Percentiles rank a stretch among this genome's conserved stretches.
Evolutionary conservation across 2,329 filamentous ascomycete genomes (phyloP).

Genomic region (Aspergillus terreus): DNA sequence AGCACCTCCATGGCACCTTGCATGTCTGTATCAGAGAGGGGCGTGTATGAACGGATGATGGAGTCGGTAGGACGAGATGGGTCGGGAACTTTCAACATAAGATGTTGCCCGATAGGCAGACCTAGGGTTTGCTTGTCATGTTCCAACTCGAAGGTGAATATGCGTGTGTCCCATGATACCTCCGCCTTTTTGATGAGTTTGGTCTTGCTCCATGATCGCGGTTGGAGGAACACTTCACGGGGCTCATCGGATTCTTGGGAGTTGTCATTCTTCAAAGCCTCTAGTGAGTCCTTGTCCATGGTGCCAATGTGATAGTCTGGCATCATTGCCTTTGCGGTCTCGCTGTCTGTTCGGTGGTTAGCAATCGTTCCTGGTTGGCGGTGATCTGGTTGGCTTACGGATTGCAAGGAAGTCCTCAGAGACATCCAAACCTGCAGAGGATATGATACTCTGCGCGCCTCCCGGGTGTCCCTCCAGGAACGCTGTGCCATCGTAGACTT

Average conservation of each 20-base stretch:
- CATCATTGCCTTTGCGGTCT: slow-evolving; percentile 92
- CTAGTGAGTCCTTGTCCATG: slow-evolving; percentile 59
- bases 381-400: slow-evolving; percentile 56
- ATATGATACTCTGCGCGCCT: slow-evolving; percentile 78
- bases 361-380: slow-evolving; percentile 21
- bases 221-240: slow-evolving; percentile 64
- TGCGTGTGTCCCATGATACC: slow-evolving; percentile 72
- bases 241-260: slow-evolving; percentile 42
- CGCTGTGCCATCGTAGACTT: slow-evolving; percentile 81
- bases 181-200: slow-evolving; percentile 64
- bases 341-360: slow-evolving; percentile 63
- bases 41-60: slow-evolving; percentile 84
- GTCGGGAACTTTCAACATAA: slow-evolving; percentile 78
- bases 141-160: slow-evolving; percentile 78
- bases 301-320: slow-evolving; percentile 77
- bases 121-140: slow-evolving; percentile 67
- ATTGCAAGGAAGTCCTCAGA: slow-evolving; percentile 91
- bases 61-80: slow-evolving; percentile 59
- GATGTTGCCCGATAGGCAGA: slow-evolving; percentile 78
- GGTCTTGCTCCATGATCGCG: slow-evolving; percentile 70
- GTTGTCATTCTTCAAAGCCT: slow-evolving; percentile 49
- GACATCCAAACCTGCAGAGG: slow-evolving; percentile 74
- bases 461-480: slow-evolving; percentile 83
- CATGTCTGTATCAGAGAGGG: slow-evolving; percentile 63
- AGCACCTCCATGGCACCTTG: slow-evolving; percentile 69